phyloP scores from a whole-genome alignment of 306 rosid species.

The Nissolia schottii region DNA sequence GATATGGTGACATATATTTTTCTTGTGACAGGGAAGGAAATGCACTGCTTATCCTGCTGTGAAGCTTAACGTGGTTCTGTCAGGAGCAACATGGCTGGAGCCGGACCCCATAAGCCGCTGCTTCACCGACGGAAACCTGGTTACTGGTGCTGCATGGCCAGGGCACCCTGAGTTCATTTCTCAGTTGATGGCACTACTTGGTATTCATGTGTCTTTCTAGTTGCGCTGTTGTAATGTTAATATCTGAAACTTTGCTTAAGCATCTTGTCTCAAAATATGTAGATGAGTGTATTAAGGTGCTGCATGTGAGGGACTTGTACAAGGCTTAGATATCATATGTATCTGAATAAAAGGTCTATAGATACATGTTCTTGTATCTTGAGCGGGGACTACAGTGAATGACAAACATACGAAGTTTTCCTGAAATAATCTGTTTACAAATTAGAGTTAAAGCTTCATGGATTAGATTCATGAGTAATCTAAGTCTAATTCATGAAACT shows the following conservation, averaged over 20 bases:
- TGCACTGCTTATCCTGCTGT: conserved; percentile 88
- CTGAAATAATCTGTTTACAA: no score
- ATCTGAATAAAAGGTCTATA: neutral
- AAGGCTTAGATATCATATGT: neutral
- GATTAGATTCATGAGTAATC: no score
- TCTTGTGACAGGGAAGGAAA: conserved; percentile 60
- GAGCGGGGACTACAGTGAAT: neutral
- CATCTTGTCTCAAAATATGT: conserved; percentile 12
- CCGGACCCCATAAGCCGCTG: conserved; percentile 81
- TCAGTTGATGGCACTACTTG: conserved; percentile 72
- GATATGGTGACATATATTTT: neutral
- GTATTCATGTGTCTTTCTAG: conserved; percentile 54
- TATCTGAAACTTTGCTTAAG: neutral
- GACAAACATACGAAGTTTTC: neutral
- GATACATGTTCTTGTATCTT: neutral
- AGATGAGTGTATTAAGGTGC: neutral
- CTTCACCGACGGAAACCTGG: conserved; percentile 80
- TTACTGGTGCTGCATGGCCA: conserved; percentile 88
- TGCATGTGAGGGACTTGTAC: conserved; percentile 12
- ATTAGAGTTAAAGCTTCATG: no score
- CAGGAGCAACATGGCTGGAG: conserved; percentile 84
- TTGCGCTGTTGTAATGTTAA: neutral
- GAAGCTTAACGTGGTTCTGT: conserved; percentile 62
- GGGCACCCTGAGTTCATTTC: conserved; percentile 85
- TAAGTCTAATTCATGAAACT: no score